Percentiles rank a stretch among this genome's conserved stretches.
phyloP scores from a whole-genome alignment of 2,329 filamentous ascomycete genomes.

The Arthrobotrys conoides region DNA sequence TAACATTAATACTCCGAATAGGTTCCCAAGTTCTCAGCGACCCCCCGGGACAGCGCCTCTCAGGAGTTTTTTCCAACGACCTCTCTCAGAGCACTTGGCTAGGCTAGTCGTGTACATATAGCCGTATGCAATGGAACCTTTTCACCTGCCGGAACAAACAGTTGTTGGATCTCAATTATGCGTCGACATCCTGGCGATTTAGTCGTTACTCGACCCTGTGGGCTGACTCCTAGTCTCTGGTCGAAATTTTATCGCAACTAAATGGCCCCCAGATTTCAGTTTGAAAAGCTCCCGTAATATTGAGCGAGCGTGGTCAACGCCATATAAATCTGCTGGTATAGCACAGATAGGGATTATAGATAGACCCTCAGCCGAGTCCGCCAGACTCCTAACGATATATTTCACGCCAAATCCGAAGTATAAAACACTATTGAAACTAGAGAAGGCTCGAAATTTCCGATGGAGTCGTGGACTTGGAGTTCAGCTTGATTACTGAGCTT shows the following conservation, averaged over 20 bases:
- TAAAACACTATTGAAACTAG: conserved; percentile 27
- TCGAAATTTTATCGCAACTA: background rate
- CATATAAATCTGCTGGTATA: conserved; percentile 31
- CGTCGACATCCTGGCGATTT: conserved; percentile 11
- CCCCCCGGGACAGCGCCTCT: background rate
- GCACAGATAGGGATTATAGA: conserved; percentile 15
- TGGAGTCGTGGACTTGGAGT: conserved; percentile 13
- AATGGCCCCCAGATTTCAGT: background rate
- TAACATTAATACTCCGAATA: background rate
- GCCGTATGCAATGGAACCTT: background rate
- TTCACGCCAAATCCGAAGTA: conserved; percentile 32
- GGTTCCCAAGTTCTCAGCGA: background rate
- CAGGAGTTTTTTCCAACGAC: background rate
- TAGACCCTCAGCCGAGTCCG: conserved; percentile 30
- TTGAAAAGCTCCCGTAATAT: conserved; percentile 38
- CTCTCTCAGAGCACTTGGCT: background rate
- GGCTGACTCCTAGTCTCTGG: background rate
- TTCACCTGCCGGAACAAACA: too few relatives aligned
- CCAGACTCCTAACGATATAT: conserved; percentile 28
- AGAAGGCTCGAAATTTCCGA: conserved; percentile 18
- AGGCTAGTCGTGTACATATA: background rate
- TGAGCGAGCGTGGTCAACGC: background rate
- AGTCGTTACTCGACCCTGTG: background rate
- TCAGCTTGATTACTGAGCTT: conserved; percentile 13
- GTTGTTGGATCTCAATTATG: background rate